These are phyloP conservation scores for Gaeumannomyces sp. DNA, from an alignment of 2,329 filamentous ascomycete species.

Conservation along the genomic window DNA sequence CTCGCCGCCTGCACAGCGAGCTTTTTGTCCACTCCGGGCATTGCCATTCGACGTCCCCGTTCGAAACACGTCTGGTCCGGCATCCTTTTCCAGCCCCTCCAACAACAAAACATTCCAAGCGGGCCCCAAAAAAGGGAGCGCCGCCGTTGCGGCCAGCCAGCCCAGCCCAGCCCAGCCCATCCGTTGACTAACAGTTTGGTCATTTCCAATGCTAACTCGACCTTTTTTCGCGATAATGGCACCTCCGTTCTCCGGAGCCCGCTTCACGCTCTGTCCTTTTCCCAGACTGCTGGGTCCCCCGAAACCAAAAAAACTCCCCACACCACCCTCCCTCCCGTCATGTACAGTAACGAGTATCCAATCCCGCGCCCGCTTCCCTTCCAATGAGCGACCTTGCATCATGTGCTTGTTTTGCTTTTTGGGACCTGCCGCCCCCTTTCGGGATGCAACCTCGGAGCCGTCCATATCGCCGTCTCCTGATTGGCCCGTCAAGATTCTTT, in stretches of 20 bases:
- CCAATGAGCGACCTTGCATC: not conserved
- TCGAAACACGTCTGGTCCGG: not conserved
- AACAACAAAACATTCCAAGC: not conserved
- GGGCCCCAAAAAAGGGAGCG: not conserved
- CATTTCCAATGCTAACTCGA: not conserved
- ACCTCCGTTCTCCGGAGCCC: not conserved
- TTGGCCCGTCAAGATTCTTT: not conserved
- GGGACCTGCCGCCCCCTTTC: not conserved
- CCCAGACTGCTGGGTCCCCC: not conserved
- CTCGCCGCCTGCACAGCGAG: not conserved
- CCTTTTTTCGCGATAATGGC: not conserved
- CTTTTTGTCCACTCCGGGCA: not conserved
- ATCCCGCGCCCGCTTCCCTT: not conserved
- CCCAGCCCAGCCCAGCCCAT: not conserved
- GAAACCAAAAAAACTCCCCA: not conserved
- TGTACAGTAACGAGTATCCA: not conserved
- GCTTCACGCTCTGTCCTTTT: not conserved
- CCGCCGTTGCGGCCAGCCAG: no score
- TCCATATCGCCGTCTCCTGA: conserved; percentile 1
- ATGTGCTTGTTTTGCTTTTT: not conserved
- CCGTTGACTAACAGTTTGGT: conserved; percentile 3
- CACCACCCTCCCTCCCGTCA: not conserved
- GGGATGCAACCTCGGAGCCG: not conserved
- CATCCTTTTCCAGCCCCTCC: not conserved
- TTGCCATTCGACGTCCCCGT: no score